Evolutionary conservation across 2,329 filamentous ascomycete species (phyloP), one percentile per base, ranked within the genome.

Genomic region (Berkeleyomyces rouxiae): DNA sequence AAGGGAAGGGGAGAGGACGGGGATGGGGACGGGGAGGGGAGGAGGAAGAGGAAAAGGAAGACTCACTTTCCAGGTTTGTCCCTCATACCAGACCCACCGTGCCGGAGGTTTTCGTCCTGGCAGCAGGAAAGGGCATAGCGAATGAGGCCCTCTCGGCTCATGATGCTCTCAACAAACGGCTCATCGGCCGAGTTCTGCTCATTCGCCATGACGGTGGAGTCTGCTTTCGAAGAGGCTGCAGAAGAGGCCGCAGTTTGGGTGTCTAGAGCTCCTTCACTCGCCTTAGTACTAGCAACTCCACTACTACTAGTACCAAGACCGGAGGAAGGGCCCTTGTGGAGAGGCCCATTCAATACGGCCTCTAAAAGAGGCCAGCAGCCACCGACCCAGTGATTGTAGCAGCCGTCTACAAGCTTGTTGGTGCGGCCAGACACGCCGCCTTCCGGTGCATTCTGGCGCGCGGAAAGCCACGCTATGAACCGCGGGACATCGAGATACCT

Each of bases 361-460:
- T 96, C 87, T 67, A 97, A 78, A 67, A 99, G 75, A 55, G 92
- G 86, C 89, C 91, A 99, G 76, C 91, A 97, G 62, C 87, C 88
- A 62, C 93, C 93, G 42, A 96, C 87, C 93, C 93, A 99, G 74
- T 96, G 92, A 71, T 89, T 95, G 76, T 99, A 99, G 75, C 93
- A 99, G 55, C 92, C 93, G 73, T 99, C 93, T 40, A 97, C 93
- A 40, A 99, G 80, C 76, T 99, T 99, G 78, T 97, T 97, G 37
- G 92, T 96, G 68, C 93, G 86, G 65, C 93, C 93, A 47, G 89
- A 87, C 70, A 96, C 91, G 43, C 93, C 93, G 67, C 91, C 91
- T 72, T 97, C 93, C 3, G 92, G 93, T 39, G 85, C 84, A 72
- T 92, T 88, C 73, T 99, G 93, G 65, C 90, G 85, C 53, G 88